Evolutionary conservation across 768 basidiomycete genomes (phyloP).

Genomic region (Artomyces pyxidatus): DNA sequence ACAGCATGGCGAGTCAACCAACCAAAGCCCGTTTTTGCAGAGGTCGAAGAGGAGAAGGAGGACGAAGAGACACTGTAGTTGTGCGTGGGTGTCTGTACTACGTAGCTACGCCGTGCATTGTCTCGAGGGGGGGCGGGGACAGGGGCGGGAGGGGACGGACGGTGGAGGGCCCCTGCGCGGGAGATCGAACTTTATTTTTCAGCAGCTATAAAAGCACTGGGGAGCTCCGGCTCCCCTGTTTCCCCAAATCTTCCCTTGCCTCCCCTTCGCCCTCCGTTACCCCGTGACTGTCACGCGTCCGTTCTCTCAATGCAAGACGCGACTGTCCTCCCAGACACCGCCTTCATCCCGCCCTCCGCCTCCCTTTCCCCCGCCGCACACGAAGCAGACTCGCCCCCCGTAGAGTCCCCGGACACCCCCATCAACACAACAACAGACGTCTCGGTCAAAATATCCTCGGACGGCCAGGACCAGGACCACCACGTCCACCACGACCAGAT

Average conservation of each 20-base stretch:
- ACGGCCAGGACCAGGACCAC: constrained; percentile 56
- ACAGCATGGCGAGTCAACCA: constrained; percentile 84
- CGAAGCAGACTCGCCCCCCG: constrained; percentile 27
- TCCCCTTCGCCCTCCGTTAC: constrained; percentile 27
- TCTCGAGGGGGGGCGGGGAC: constrained; percentile 13
- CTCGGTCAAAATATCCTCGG: constrained; percentile 57
- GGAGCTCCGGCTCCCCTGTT: constrained; percentile 54
- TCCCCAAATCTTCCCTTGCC: constrained; percentile 64
- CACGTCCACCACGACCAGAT: constrained; percentile 58
- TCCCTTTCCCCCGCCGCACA: constrained; percentile 9
- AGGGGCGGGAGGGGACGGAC: constrained; percentile 12
- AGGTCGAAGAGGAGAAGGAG: constrained; percentile 47
- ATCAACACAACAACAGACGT: constrained; percentile 40
- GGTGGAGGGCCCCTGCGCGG: constrained; percentile 58
- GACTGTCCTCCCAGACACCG: constrained; percentile 19
- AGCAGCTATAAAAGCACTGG: constrained; percentile 74
- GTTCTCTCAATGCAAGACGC: constrained; percentile 50
- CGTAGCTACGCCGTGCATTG: neutral
- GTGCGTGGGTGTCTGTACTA: constrained; percentile 16
- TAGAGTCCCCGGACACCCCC: constrained; percentile 58
- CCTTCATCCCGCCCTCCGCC: constrained; percentile 6
- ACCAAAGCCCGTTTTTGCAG: constrained; percentile 77
- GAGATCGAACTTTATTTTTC: constrained; percentile 82
- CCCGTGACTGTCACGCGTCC: constrained; percentile 70
- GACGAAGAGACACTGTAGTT: constrained; percentile 44